These are phyloP conservation scores for Teunomyces lycoperdinae DNA, from an alignment of 805 yeast species.

Conservation along the genomic window DNA sequence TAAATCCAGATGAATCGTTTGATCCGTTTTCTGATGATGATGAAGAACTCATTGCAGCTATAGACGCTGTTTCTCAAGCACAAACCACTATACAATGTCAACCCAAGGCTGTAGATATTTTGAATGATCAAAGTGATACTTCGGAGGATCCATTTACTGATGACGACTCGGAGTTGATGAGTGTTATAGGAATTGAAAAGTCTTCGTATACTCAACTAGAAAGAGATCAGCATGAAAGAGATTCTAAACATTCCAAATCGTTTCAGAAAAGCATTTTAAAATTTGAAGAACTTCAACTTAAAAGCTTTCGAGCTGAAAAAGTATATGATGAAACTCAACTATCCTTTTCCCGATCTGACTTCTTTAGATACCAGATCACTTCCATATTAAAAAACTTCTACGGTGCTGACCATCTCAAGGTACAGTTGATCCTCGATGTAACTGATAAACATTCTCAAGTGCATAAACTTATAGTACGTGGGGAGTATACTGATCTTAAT, in stretches of 20 bases:
- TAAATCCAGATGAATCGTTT: slow-evolving; percentile 10
- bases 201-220: slow-evolving; percentile 7
- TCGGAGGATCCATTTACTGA: slow-evolving; percentile 13
- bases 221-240: slow-evolving; percentile 6
- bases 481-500: slow-evolving; percentile 55
- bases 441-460: slow-evolving; percentile 29
- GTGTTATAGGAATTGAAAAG: slow-evolving; percentile 3
- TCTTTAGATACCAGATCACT: slow-evolving; percentile 48
- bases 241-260: slow-evolving; percentile 13
- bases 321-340: slow-evolving; percentile 11
- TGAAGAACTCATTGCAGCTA: slow-evolving; percentile 13
- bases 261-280: slow-evolving; percentile 8
- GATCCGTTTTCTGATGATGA: slow-evolving; percentile 34
- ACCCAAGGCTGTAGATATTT: background rate
- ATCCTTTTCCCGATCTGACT: slow-evolving; percentile 45
- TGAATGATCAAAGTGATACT: background rate
- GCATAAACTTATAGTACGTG: slow-evolving; percentile 53
- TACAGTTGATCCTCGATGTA: slow-evolving; percentile 58
- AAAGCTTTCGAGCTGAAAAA: background rate
- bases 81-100: background rate
- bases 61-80: slow-evolving; percentile 1
- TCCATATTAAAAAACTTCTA: slow-evolving; percentile 29
- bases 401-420: slow-evolving; percentile 23
- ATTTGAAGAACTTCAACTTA: slow-evolving; percentile 6
- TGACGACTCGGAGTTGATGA: slow-evolving; percentile 6